These are phyloP conservation scores for Phialemonium atrogriseum DNA, from an alignment of 2,329 filamentous ascomycete species.

Conservation along the genomic window DNA sequence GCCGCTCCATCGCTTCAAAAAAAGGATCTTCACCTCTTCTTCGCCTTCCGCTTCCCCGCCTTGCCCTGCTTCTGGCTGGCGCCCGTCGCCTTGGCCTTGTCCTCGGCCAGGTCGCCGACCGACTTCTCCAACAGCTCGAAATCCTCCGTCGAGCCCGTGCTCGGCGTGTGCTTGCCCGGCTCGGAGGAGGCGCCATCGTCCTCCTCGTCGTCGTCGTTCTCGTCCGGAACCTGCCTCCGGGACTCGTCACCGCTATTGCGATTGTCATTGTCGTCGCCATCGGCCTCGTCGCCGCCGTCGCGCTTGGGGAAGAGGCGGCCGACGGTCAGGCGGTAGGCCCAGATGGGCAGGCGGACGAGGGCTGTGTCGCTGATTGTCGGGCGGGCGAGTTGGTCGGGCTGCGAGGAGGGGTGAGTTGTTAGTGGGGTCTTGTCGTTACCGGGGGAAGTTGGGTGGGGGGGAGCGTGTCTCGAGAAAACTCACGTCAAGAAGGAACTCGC, in stretches of 20 bases:
- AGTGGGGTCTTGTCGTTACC: slow-evolving; percentile 7
- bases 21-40: slow-evolving; percentile 36
- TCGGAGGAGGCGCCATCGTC: too few species aligned
- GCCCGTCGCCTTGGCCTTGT: slow-evolving; percentile 42
- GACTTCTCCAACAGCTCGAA: slow-evolving; percentile 58
- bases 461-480: too few species aligned
- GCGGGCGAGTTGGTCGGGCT: slow-evolving; percentile 70
- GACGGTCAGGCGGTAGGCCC: slow-evolving; percentile 52
- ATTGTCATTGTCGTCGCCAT: slow-evolving; percentile 23
- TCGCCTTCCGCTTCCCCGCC: slow-evolving; percentile 45
- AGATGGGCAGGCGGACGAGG: slow-evolving; percentile 69
- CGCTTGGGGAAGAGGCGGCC: slow-evolving; percentile 38
- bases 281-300: slow-evolving; percentile 20
- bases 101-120: slow-evolving; percentile 43
- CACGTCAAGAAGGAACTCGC: slow-evolving; percentile 84
- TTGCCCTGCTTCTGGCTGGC: slow-evolving; percentile 27
- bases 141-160: slow-evolving; percentile 49
- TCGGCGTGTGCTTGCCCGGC: slow-evolving; percentile 41
- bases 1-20: too few species aligned
- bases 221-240: too few species aligned
- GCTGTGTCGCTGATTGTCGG: slow-evolving; percentile 79
- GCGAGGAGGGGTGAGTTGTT: slow-evolving; percentile 13
- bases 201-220: slow-evolving; percentile 29
- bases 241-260: slow-evolving; percentile 30
- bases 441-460: too few species aligned